phyloP scores from a whole-genome alignment of 768 basidiomycete genomes.

The Fistulinella prunicolor region DNA sequence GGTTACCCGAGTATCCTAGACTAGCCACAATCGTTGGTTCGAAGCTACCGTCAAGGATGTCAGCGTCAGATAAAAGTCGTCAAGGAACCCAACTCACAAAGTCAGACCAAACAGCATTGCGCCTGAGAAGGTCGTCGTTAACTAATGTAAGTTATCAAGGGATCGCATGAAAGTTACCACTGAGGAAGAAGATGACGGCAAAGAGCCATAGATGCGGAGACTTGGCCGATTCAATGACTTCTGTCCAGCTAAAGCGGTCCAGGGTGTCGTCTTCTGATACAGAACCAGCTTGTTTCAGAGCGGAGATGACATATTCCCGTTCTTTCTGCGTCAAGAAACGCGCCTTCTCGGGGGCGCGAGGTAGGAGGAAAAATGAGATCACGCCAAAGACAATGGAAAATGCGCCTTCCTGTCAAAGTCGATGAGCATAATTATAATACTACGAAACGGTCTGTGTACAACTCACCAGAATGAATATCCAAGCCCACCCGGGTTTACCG shows the following conservation, averaged over 20 bases:
- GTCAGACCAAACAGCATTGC: constrained; percentile 13
- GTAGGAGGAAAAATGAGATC: constrained; percentile 47
- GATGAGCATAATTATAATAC: not conserved
- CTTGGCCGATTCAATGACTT: constrained; percentile 48
- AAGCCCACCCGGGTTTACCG: constrained; percentile 57
- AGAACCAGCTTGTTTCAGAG: constrained; percentile 26
- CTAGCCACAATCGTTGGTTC: constrained; percentile 66
- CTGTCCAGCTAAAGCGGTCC: constrained; percentile 55
- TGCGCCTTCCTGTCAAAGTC: constrained; percentile 45
- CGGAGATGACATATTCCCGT: constrained; percentile 41
- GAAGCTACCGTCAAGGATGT: constrained; percentile 50
- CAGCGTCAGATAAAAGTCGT: constrained; percentile 26
- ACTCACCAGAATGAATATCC: constrained; percentile 54
- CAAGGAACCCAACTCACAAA: constrained; percentile 19
- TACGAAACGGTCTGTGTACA: not conserved
- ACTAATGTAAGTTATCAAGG: not conserved
- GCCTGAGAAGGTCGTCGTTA: constrained; percentile 14
- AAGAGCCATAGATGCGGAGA: constrained; percentile 56
- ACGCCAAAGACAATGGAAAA: constrained; percentile 61
- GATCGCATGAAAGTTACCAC: constrained; percentile 35
- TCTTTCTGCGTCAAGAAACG: constrained; percentile 53
- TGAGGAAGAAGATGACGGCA: constrained; percentile 49
- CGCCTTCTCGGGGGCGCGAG: constrained; percentile 41
- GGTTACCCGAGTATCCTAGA: constrained; percentile 52
- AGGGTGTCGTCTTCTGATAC: constrained; percentile 39